Percentiles rank a stretch among this genome's conserved stretches.
Evolutionary conservation across 495 filamentous ascomycete genomes (phyloP).

Genomic region (Lasiosphaeriaceae sp.): DNA sequence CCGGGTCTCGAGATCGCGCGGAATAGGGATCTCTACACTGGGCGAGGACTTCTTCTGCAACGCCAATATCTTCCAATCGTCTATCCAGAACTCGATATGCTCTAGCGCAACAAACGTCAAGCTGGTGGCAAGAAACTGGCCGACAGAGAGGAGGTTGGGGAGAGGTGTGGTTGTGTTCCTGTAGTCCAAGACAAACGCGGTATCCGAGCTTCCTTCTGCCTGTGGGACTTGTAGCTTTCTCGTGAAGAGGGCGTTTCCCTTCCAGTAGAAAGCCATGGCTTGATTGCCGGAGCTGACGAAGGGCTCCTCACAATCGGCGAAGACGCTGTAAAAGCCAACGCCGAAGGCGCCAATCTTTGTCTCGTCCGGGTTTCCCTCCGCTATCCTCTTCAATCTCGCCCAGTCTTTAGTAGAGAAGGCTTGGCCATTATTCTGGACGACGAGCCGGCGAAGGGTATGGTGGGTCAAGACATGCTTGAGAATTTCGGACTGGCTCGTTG

Average conservation of each 20-base stretch:
- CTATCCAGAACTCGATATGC: conserved; percentile 83
- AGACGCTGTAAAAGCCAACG: conserved; percentile 98
- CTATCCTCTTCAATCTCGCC: conserved; percentile 90
- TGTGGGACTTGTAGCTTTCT: conserved; percentile 67
- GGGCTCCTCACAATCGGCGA: conserved; percentile 95
- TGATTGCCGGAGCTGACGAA: conserved; percentile 88
- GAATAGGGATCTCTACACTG: conserved; percentile 64
- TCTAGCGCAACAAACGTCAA: conserved; percentile 91
- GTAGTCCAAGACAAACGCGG: conserved; percentile 89
- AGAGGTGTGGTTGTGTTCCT: conserved; percentile 80
- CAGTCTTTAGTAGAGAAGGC: conserved; percentile 86
- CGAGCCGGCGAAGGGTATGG: conserved; percentile 74
- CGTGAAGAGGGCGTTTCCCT: conserved; percentile 89
- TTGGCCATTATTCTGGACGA: conserved; percentile 87
- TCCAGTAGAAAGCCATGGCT: conserved; percentile 99
- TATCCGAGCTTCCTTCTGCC: conserved; percentile 60
- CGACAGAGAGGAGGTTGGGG: conserved; percentile 76
- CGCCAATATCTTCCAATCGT: conserved; percentile 74
- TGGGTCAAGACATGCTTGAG: conserved; percentile 79
- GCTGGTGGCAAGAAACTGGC: conserved; percentile 90
- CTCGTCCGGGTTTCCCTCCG: conserved; percentile 97
- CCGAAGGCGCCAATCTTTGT: conserved; percentile 99
- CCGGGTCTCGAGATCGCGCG: conserved; percentile 71
- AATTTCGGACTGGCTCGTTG: conserved; percentile 60
- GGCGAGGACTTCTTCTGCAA: conserved; percentile 83